Base-by-base conservation (phyloP, 148 eudicot genomes). In the Limonium bicolor region DNA sequence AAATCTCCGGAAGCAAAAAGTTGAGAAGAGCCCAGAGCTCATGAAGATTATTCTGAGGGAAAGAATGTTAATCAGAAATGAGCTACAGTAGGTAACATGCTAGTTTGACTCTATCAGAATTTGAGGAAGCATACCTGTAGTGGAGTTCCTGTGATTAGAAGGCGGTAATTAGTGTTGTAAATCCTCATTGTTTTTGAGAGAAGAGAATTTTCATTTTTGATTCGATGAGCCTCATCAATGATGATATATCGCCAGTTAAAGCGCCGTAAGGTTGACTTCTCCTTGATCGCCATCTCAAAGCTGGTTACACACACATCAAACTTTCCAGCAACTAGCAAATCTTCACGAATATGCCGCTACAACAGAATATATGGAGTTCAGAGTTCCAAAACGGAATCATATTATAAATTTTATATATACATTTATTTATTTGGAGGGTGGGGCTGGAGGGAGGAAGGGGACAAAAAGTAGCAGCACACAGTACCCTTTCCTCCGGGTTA, bases 271-370 rank as follows among this genome's bases (percentile, higher is more conserved):
- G 66, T 27, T 29, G 82, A 5, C 51, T 92, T 92, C 58, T 92
- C 99, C 56, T 78, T 92, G 18, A 92, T 92, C 1, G 88, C 99
- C 99, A 92, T 85, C 60, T 92, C 99, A 66, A 92, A 92, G 65
- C 99, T 92, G 24, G 99, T 92, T 41, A 92, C 99, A 59, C 95
- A 85, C 2, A 92, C 83, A 66, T 92, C 99, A 73, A 92, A 92
- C 63, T 85, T 85, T 32, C 99, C 99, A 49, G 99, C 95, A 64
- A 69, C 95, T 58, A 92, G 65, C 30, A 85, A 51, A 11, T 81
- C 76, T 26, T 92, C 99, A 7, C 99, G 75, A 31, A 92, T 85
- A 66, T 92, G 70, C 46, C 60, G 78, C 99, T 92, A 80, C 41
- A 61, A 43, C 14, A 4, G 8, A 25, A 2, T 25, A 43, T n/a